Evolutionary conservation across 805 yeast genomes (phyloP), one percentile per base, ranked within the genome.

Genomic region (Spathaspora passalidarum): DNA sequence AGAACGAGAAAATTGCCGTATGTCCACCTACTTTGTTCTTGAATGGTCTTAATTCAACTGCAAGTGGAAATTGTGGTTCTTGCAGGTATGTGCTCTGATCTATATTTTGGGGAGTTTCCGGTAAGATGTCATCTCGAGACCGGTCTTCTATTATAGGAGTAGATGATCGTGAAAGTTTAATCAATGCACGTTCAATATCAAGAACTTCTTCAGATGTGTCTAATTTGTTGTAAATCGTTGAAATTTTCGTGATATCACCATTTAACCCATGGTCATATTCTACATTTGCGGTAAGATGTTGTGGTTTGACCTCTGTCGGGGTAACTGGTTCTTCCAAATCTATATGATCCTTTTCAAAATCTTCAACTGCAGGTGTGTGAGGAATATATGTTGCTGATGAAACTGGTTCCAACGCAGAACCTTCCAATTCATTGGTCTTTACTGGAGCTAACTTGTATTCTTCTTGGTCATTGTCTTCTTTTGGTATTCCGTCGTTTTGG

Each of bases 11-110:
- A 29, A 94, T 90, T 1, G 97, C 97, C 0, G 97, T 92, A 62
- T 94, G 99, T 0, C 99, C 99, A 6, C 99, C 99, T 18, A 94
- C 98, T 60, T 88, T 90, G 61, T 94, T 90, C 46, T 84, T 83
- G 66, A 91, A 92, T 1, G 98, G 98, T 44, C 88, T 80, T 48
- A 92, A 68, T 61, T 92, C 97, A 1, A 91, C 96, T 1, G 96
- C 87, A 23, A 89, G 66, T 2, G 90, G 86, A 53, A 73, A 86
- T 14, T 29, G 38, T 14, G 40, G 23, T 20, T 23, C 40, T 13
- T 20, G 14, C 10, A 17, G 14, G 16, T 16, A 5, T 26, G 4
- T 23, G 16, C 22, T 16, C 16, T 14, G 26, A 32, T 25, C 10
- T n/a, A 13, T 40, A 3, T 23, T 4, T 18, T 21, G 13, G n/a